Percentiles rank a stretch among this genome's conserved stretches.
phyloP scores from a whole-genome alignment of 2,329 filamentous ascomycete genomes.

The Aspergillus tamarii region DNA sequence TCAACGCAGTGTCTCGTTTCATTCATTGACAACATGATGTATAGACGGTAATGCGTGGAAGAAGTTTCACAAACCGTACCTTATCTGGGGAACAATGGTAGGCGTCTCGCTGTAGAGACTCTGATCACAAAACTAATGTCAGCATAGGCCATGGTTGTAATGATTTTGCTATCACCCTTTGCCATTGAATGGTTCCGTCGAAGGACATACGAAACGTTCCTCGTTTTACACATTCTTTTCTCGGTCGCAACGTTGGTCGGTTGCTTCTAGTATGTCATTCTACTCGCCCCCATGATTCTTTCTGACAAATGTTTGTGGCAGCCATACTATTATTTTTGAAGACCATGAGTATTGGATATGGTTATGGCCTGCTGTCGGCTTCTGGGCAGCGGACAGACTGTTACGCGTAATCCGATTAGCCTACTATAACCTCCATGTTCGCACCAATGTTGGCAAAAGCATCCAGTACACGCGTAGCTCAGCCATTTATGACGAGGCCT shows the following conservation, averaged over 20 bases:
- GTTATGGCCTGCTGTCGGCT: constrained; percentile 52
- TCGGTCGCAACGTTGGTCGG: constrained; percentile 47
- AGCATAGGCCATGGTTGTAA: constrained; percentile 35
- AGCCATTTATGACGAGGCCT: constrained; percentile 47
- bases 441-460: constrained; percentile 18
- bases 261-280: constrained; percentile 50
- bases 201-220: constrained; percentile 48
- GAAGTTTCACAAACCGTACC: constrained; percentile 31
- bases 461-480: constrained; percentile 39
- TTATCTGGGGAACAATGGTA: constrained; percentile 37
- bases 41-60: constrained; percentile 31
- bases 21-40: neutral
- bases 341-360: constrained; percentile 53
- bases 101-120: neutral
- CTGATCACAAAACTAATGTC: neutral
- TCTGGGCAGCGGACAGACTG: constrained; percentile 54
- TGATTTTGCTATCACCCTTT: constrained; percentile 48
- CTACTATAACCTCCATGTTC: constrained; percentile 49
- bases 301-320: constrained; percentile 20
- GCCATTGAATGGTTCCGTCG: constrained; percentile 52
- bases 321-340: constrained; percentile 53
- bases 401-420: constrained; percentile 48
- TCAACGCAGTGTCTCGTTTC: neutral
- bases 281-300: neutral
- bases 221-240: constrained; percentile 44